phyloP scores from a whole-genome alignment of 176 grass and related monocot genomes.

The Rhynchospora tenuis region DNA sequence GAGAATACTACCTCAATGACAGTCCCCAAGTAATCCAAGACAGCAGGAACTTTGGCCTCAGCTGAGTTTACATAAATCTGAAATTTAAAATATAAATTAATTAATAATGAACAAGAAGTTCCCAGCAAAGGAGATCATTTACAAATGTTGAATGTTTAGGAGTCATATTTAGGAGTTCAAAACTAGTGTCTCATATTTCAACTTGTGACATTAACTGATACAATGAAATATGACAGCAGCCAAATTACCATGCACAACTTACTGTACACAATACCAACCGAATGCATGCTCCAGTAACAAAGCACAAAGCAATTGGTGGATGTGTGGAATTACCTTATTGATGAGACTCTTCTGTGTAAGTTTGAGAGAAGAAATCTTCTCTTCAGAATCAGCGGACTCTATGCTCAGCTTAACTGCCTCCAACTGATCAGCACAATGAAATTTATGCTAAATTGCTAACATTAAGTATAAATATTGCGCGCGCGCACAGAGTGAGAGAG shows the following conservation, averaged over 20 bases:
- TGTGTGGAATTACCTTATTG: conserved; percentile 53
- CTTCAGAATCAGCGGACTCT: conserved; percentile 53
- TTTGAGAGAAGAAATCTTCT: conserved; percentile 65
- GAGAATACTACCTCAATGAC: conserved; percentile 60
- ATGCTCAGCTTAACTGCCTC: conserved; percentile 66
- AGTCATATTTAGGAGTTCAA: background rate
- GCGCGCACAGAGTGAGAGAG: conserved; percentile 9
- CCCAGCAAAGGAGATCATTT: background rate
- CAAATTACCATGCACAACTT: background rate
- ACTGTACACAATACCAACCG: background rate
- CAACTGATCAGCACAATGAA: conserved; percentile 45
- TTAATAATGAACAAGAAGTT: background rate
- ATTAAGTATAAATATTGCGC: conserved; percentile 13
- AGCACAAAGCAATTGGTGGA: background rate
- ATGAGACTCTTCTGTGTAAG: conserved; percentile 67
- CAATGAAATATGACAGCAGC: background rate
- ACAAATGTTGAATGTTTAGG: background rate
- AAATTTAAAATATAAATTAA: conserved; percentile 19
- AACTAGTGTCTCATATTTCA: background rate
- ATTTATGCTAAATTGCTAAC: conserved; percentile 3
- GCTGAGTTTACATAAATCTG: conserved; percentile 91
- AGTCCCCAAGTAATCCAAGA: conserved; percentile 81
- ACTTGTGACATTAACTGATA: background rate
- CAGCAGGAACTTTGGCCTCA: conserved; percentile 81
- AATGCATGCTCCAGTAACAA: background rate